A percentile compares a stretch with the other conserved stretches of the same genome.
These are phyloP conservation scores for Suhomyces guaymorum DNA, from an alignment of 1,139 yeast genomes.

Conservation along the genomic window DNA sequence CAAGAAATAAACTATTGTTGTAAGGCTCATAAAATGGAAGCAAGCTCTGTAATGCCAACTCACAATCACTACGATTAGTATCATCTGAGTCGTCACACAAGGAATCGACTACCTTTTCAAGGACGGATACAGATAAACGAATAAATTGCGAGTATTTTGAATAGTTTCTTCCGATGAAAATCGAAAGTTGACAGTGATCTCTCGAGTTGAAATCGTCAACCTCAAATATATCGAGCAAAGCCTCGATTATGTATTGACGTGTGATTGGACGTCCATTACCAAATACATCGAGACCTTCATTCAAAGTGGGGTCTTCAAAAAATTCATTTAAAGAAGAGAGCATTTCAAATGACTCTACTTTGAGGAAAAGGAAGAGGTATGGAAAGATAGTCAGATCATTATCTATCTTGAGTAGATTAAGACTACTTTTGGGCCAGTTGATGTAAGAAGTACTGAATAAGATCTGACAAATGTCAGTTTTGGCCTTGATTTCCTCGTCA, in stretches of 20 bases:
- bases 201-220: slow-evolving; percentile 32
- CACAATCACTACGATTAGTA: slow-evolving; percentile 45
- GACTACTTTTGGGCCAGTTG: slow-evolving; percentile 44
- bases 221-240: slow-evolving; percentile 55
- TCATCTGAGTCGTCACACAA: slow-evolving; percentile 49
- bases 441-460: slow-evolving; percentile 51
- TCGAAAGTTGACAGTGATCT: slow-evolving; percentile 51
- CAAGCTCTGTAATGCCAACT: slow-evolving; percentile 68
- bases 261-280: slow-evolving; percentile 26
- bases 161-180: slow-evolving; percentile 73
- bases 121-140: slow-evolving; percentile 59
- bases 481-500: slow-evolving; percentile 35
- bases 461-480: slow-evolving; percentile 50
- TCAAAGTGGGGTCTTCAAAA: slow-evolving; percentile 70
- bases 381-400: slow-evolving; percentile 55
- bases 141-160: slow-evolving; percentile 82
- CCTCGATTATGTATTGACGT: slow-evolving; percentile 68
- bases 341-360: slow-evolving; percentile 55
- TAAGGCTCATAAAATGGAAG: slow-evolving; percentile 63
- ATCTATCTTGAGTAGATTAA: slow-evolving; percentile 22
- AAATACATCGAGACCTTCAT: slow-evolving; percentile 35
- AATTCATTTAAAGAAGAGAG: slow-evolving; percentile 71
- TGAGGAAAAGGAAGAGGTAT: slow-evolving; percentile 51
- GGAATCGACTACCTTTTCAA: slow-evolving; percentile 48
- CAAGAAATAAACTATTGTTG: slow-evolving; percentile 47